A percentile compares a stretch with the other conserved stretches of the same genome.
phyloP scores from a whole-genome alignment of 768 basidiomycete genomes.

The Pulveroboletus frians region DNA sequence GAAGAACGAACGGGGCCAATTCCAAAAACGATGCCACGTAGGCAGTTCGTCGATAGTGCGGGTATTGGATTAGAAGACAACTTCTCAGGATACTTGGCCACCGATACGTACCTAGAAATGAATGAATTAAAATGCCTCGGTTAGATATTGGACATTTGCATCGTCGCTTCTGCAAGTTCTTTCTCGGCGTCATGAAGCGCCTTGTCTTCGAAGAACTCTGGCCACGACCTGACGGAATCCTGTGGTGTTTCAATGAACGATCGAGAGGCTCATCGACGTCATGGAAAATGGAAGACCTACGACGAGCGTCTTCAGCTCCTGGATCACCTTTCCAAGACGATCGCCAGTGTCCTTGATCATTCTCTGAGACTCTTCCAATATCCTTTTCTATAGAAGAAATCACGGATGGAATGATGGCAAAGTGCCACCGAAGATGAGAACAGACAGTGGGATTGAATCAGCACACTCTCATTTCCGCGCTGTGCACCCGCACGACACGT shows the following conservation, averaged over 20 bases:
- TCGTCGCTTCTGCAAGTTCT: conserved; percentile 46
- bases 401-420: conserved; percentile 2
- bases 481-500: conserved; percentile 18
- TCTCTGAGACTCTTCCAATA: conserved; percentile 73
- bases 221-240: conserved; percentile 25
- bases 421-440: conserved; percentile 14
- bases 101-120: neutral
- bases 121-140: conserved; percentile 11
- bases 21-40: conserved; percentile 1
- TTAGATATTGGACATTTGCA: conserved; percentile 29
- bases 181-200: conserved; percentile 56
- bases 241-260: conserved; percentile 12
- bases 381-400: conserved; percentile 42
- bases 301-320: conserved; percentile 59
- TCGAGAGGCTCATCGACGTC: conserved; percentile 12
- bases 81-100: conserved; percentile 19
- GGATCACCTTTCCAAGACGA: conserved; percentile 57
- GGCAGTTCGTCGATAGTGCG: conserved; percentile 12
- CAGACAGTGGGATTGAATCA: conserved; percentile 15
- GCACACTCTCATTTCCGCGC: conserved; percentile 29
- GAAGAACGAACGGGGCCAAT: conserved; percentile 9
- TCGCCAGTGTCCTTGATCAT: conserved; percentile 69
- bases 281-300: conserved; percentile 44
- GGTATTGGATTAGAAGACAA: conserved; percentile 9
- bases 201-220: conserved; percentile 31